Percentiles rank a stretch among this genome's conserved stretches.
phyloP scores from a whole-genome alignment of 148 eudicot species.

The Gaultheria prostrata region DNA sequence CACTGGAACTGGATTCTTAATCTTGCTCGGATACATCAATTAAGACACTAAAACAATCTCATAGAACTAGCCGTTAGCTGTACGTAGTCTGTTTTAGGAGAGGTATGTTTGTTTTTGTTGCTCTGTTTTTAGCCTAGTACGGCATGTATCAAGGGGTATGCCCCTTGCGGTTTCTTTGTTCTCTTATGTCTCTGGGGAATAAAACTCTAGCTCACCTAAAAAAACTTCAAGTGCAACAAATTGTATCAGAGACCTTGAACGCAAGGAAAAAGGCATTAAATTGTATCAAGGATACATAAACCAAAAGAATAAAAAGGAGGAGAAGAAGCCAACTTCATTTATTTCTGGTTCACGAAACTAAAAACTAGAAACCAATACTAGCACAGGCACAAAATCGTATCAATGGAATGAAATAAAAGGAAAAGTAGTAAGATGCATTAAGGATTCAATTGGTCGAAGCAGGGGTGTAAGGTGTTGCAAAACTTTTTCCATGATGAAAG shows the following conservation, averaged over 20 bases:
- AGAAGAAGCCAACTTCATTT: background rate
- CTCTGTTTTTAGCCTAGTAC: background rate
- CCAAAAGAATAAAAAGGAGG: background rate
- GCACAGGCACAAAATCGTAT: background rate
- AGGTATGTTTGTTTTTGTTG: no score
- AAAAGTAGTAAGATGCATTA: background rate
- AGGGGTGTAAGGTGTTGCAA: background rate
- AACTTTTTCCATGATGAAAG: background rate
- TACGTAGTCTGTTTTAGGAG: background rate
- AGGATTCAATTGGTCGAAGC: background rate
- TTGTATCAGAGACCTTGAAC: background rate
- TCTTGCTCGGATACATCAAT: background rate
- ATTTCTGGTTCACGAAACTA: background rate
- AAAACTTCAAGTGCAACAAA: background rate
- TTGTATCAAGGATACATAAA: background rate
- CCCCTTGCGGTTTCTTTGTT: background rate
- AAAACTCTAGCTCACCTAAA: no score
- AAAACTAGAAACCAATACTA: background rate
- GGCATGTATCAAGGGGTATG: background rate
- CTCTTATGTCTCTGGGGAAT: no score
- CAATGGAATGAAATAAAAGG: background rate
- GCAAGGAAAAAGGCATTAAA: background rate
- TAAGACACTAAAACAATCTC: background rate
- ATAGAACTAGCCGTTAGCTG: background rate
- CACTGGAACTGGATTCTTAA: background rate